phyloP scores from a whole-genome alignment of 371 early-diverging fungal genomes.

The Mucor racemosus region DNA sequence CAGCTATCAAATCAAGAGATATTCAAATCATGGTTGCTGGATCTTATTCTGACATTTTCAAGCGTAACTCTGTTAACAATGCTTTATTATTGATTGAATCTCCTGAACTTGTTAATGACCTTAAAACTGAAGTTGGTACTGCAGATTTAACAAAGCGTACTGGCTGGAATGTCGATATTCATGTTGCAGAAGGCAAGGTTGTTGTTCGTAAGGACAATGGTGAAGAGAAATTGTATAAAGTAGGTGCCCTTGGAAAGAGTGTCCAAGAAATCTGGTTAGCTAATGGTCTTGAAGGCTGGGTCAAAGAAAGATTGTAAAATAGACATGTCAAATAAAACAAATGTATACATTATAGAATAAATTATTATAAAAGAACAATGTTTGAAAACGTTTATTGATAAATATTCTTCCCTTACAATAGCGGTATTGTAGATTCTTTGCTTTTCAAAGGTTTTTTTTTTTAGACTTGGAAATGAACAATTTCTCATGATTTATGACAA shows the following conservation, averaged over 20 bases:
- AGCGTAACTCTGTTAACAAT: conserved; percentile 97
- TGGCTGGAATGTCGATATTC: conserved; percentile 68
- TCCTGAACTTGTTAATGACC: conserved; percentile 78
- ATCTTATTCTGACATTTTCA: conserved; percentile 93
- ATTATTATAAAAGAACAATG: neutral
- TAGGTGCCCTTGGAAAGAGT: conserved; percentile 83
- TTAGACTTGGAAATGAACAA: too few species aligned
- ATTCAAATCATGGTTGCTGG: conserved; percentile 86
- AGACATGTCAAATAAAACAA: neutral
- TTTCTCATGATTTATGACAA: too few species aligned
- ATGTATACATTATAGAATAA: neutral
- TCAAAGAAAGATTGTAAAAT: conserved; percentile 57
- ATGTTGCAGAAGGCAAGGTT: conserved; percentile 60
- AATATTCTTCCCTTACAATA: too few species aligned
- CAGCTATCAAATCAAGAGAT: conserved; percentile 87
- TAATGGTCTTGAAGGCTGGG: conserved; percentile 94
- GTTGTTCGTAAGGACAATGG: conserved; percentile 49
- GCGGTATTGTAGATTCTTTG: too few species aligned
- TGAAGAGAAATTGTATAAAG: conserved; percentile 57
- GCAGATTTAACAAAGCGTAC: conserved; percentile 71
- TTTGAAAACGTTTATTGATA: too few species aligned
- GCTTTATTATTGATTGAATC: conserved; percentile 88
- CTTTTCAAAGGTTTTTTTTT: too few species aligned
- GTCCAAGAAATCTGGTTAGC: conserved; percentile 93
- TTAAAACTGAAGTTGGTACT: conserved; percentile 56